A percentile compares a stretch with the other conserved stretches of the same genome.
These are phyloP conservation scores for Combretum micranthum DNA, from an alignment of 345 rosid species.

Conservation along the genomic window DNA sequence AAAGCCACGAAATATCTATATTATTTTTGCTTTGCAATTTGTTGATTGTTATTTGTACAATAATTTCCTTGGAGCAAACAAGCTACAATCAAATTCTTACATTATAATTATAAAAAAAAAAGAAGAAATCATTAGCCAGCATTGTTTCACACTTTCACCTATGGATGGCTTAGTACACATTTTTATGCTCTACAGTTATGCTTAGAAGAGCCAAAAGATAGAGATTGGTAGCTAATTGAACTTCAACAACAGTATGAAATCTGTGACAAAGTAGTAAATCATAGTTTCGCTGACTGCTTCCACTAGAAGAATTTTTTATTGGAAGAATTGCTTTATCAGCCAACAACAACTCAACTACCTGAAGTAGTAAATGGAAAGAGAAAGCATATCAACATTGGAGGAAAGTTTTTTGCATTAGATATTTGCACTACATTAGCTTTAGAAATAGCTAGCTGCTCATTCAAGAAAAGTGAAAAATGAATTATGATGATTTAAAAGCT, in stretches of 20 bases:
- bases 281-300: slow-evolving; percentile 57
- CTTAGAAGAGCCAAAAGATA: slow-evolving; percentile 54
- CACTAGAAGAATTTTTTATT: slow-evolving; percentile 45
- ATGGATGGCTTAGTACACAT: slow-evolving; percentile 54
- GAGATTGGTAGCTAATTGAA: slow-evolving; percentile 35
- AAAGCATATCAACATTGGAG: not conserved
- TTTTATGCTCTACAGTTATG: slow-evolving; percentile 34
- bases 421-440: too few relatives aligned
- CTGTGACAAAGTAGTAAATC: slow-evolving; percentile 58
- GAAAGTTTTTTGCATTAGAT: not conserved
- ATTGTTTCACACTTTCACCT: slow-evolving; percentile 22
- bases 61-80: too few relatives aligned
- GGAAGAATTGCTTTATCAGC: slow-evolving; percentile 59
- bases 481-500: too few relatives aligned
- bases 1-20: too few relatives aligned
- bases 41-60: too few relatives aligned
- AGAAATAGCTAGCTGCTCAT: too few relatives aligned
- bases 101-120: too few relatives aligned
- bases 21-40: too few relatives aligned
- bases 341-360: slow-evolving; percentile 57
- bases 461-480: too few relatives aligned
- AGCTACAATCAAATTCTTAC: too few relatives aligned
- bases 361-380: slow-evolving; percentile 8
- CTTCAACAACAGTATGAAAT: slow-evolving; percentile 55
- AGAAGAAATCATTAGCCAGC: too few relatives aligned